Conservation (phyloP, 2,329 filamentous ascomycete species). For the Cladobotryum mycophilum region DNA sequence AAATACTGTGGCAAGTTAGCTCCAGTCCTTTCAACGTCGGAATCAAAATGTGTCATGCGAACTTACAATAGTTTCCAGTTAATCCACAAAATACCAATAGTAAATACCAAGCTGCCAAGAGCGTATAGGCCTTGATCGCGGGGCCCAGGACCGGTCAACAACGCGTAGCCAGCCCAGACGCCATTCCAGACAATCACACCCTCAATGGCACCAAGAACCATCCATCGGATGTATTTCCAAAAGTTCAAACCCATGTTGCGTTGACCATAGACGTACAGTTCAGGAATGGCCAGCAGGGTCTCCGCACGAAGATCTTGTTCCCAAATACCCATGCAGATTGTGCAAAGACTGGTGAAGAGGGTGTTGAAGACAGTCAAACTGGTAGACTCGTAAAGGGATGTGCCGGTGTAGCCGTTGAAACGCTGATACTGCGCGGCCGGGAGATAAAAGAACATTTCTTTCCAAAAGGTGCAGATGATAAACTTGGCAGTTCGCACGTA, state of each 20-base stretch:
- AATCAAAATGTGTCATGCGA: slow-evolving; percentile 13
- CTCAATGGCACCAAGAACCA: slow-evolving; percentile 65
- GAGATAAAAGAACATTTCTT: slow-evolving; percentile 75
- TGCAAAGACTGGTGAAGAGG: slow-evolving; percentile 81
- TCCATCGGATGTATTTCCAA: slow-evolving; percentile 68
- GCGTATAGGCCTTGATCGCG: slow-evolving; percentile 67
- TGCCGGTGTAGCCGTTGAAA: slow-evolving; percentile 82
- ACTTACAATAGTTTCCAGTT: slow-evolving; percentile 69
- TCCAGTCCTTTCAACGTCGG: not conserved
- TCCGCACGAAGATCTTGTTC: slow-evolving; percentile 81
- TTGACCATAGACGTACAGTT: slow-evolving; percentile 82
- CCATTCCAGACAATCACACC: slow-evolving; percentile 69
- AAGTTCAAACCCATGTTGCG: slow-evolving; percentile 67
- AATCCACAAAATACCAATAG: slow-evolving; percentile 64
- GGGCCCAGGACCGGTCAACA: slow-evolving; percentile 39
- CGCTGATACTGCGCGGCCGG: slow-evolving; percentile 79
- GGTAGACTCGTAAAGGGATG: slow-evolving; percentile 82
- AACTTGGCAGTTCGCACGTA: slow-evolving; percentile 86
- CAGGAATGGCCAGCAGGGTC: slow-evolving; percentile 85
- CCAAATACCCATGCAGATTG: slow-evolving; percentile 86
- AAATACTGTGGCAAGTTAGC: slow-evolving; percentile 37
- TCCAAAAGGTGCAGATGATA: slow-evolving; percentile 88
- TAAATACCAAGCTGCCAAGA: slow-evolving; percentile 66
- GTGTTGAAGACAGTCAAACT: slow-evolving; percentile 90
- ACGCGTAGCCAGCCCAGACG: slow-evolving; percentile 45